Evolutionary conservation across 2,329 filamentous ascomycete species (phyloP).

Genomic region (Dryadomyces quercus-mongolicae): DNA sequence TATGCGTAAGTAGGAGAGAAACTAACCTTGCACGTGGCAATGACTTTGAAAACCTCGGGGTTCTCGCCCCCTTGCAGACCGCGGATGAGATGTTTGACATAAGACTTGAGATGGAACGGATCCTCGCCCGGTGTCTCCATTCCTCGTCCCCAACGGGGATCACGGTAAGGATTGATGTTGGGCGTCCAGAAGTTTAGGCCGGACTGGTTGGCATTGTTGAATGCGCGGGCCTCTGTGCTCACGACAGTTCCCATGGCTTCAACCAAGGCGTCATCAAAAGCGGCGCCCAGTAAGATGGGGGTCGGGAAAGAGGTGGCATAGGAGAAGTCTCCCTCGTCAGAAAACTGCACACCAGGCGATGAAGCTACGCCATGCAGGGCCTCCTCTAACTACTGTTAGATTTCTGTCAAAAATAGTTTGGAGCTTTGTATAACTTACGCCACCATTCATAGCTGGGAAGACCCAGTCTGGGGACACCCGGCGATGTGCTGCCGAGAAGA

Average conservation of each 20-base stretch:
- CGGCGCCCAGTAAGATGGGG: slow-evolving; percentile 20
- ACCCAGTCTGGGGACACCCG: not conserved
- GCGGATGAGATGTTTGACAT: slow-evolving; percentile 13
- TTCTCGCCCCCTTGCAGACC: slow-evolving; percentile 14
- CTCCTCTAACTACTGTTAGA: too few relatives aligned
- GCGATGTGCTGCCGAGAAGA: slow-evolving; percentile 17
- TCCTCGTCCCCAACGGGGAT: slow-evolving; percentile 48
- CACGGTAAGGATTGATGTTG: slow-evolving; percentile 53
- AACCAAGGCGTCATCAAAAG: slow-evolving; percentile 21
- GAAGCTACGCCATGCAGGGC: slow-evolving; percentile 16
- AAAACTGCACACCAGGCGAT: slow-evolving; percentile 1
- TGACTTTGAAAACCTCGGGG: slow-evolving; percentile 10
- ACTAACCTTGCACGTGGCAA: slow-evolving; percentile 44
- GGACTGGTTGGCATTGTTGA: slow-evolving; percentile 17
- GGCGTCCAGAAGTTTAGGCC: slow-evolving; percentile 49
- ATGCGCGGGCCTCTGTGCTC: slow-evolving; percentile 21
- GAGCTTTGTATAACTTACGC: not conserved
- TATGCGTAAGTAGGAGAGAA: too few relatives aligned
- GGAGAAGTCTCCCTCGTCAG: slow-evolving; percentile 14
- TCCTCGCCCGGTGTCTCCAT: slow-evolving; percentile 18
- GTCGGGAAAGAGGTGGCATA: slow-evolving; percentile 20
- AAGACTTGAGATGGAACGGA: slow-evolving; percentile 11
- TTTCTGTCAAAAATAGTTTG: too few relatives aligned
- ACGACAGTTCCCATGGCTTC: slow-evolving; percentile 13
- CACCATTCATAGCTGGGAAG: not conserved